phyloP scores from a whole-genome alignment of 2,329 filamentous ascomycete species.

The Exophiala sideris region DNA sequence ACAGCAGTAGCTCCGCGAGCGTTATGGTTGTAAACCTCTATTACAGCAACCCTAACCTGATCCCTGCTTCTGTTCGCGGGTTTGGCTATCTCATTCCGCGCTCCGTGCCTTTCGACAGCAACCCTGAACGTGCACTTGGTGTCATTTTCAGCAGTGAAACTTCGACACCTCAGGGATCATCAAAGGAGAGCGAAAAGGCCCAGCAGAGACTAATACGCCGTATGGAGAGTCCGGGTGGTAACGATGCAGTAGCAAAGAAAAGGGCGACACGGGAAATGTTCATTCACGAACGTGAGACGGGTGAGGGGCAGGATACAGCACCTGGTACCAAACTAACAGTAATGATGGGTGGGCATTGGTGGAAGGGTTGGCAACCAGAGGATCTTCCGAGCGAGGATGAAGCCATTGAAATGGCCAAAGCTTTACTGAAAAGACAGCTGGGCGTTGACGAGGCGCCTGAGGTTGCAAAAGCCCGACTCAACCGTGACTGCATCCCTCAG shows the following conservation, averaged over 20 bases:
- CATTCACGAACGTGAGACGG: background rate
- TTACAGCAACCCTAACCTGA: slow-evolving; percentile 64
- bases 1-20: slow-evolving; percentile 57
- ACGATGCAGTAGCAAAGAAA: no score
- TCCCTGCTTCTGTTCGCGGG: slow-evolving; percentile 57
- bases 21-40: slow-evolving; percentile 93
- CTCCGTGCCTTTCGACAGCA: slow-evolving; percentile 65
- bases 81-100: slow-evolving; percentile 92
- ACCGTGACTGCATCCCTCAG: slow-evolving; percentile 81
- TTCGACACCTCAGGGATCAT: slow-evolving; percentile 30
- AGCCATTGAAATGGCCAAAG: slow-evolving; percentile 66
- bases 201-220: no score
- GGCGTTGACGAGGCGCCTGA: slow-evolving; percentile 62
- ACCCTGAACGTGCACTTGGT: slow-evolving; percentile 79
- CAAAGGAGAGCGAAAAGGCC: background rate
- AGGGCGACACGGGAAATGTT: background rate
- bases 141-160: slow-evolving; percentile 86
- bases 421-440: slow-evolving; percentile 70
- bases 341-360: slow-evolving; percentile 93
- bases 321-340: slow-evolving; percentile 83
- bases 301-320: slow-evolving; percentile 51
- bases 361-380: slow-evolving; percentile 58
- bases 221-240: no score
- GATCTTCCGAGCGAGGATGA: slow-evolving; percentile 63
- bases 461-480: slow-evolving; percentile 59